Evolutionary conservation across 192 early-diverging fungal genomes (phyloP), one percentile per base, ranked within the genome.

Genomic region (Powellomyces hirtus): DNA sequence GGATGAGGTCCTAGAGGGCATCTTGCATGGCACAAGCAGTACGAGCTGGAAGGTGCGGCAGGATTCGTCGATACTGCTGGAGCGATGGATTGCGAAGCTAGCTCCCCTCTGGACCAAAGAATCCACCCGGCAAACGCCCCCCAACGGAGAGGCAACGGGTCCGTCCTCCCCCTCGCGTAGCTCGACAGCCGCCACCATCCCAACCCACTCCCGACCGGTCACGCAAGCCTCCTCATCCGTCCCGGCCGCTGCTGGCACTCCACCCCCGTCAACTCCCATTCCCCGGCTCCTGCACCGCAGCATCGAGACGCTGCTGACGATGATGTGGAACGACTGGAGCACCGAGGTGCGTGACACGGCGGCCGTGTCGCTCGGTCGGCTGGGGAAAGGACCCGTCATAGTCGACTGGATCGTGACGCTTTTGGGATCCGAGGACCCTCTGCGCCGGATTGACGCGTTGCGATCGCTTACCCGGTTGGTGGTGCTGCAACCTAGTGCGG

Each of bases 241-340:
- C 2, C 20, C 24, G 2, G 29, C 55, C 18, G 20, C 34, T 1
- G 55, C 55, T 5, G 7, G 11, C 7, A 53, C 11, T 7, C 10
- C 67, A 56, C 49, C 51, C 18, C 29, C 24, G 42, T 37, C 33
- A 26, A 26, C 65, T 20, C 29, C 24, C 3, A 4, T 40, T 16
- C 26, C 38, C n/a, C 38, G 31, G 16, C 26, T 56, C 20, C 36
- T 62, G 20, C 42, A 49, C 11, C 49, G 27, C 18, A 4, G 38
- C 16, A 30, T 57, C 3, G 64, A 83, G 24, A 55, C 56, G n/a
- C 66, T 84, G 29, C 70, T 84, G 13, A 44, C 51, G 13, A 36
- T 78, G 1, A 84, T 84, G 83, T 82, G 80, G 80, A 72, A 76
- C 36, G 83, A 84, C 63, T 81, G 79, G 79, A 64, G 66, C 11